These are phyloP conservation scores for Mollisia scopiformis DNA, from an alignment of 2,329 filamentous ascomycete species.

Conservation along the genomic window DNA sequence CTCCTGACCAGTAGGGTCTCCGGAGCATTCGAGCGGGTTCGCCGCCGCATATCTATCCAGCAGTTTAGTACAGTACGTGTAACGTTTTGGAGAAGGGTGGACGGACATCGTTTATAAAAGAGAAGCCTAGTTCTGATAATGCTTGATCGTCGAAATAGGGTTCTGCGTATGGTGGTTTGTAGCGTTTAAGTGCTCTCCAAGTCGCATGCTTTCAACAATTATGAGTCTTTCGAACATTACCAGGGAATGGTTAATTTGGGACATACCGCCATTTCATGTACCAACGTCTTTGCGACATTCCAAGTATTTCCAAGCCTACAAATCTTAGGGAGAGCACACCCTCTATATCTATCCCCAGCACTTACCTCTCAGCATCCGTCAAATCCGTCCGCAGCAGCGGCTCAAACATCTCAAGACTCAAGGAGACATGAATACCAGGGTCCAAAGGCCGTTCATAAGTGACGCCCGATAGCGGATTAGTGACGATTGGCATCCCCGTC, in stretches of 20 bases:
- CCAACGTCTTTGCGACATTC: neutral
- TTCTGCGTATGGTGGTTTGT: neutral
- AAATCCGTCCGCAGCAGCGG: neutral
- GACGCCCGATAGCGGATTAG: neutral
- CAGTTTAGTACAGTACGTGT: neutral
- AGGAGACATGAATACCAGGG: neutral
- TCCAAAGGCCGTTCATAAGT: neutral
- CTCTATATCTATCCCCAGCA: neutral
- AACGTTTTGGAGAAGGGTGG: too few species aligned
- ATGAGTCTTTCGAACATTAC: neutral
- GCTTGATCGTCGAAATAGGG: neutral
- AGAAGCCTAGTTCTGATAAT: neutral
- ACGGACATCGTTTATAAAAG: too few species aligned
- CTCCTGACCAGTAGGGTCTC: neutral
- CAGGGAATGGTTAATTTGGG: neutral
- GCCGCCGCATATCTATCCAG: neutral
- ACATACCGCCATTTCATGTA: neutral
- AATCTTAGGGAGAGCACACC: neutral
- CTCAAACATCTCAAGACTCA: neutral
- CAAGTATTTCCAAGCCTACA: neutral
- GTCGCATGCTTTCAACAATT: neutral
- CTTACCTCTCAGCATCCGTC: neutral
- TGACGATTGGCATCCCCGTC: neutral
- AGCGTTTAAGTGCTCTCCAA: neutral
- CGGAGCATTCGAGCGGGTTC: neutral